Evolutionary conservation across 129 eudicot species (phyloP), one percentile per base, ranked within the genome.

Genomic region (Pittosporum tobira): DNA sequence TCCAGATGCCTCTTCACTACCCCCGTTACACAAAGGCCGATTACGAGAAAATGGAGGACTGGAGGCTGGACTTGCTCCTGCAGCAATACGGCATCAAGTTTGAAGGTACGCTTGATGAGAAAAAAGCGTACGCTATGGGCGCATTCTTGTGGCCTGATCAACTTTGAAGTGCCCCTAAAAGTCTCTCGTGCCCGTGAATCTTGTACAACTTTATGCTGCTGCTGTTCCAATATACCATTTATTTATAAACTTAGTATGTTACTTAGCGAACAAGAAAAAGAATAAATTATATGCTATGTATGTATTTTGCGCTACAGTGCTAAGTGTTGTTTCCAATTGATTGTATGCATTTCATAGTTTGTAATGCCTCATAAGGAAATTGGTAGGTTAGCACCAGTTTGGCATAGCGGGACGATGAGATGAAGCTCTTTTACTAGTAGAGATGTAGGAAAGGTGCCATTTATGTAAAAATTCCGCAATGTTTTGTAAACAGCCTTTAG

Each of bases 81-180:
- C 51, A 49, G 24, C 57, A 73, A 36, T 73, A 73, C 22, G 73
- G 78, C 24, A 55, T 73, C 2, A 38, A 30, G 7, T 20, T 66
- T 53, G 37, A 43, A 25, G 78, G 69, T 5, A 31, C 34, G n/a
- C 59, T 60, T 18, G 64, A 66, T 0, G 68, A 59, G 73, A 73
- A 73, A 40, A 60, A 73, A 51, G 62, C 34, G 15, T 73, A 37
- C 19, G 73, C 69, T 1, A 73, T 73, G 73, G 78, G 78, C 1
- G 68, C 73, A 5, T 73, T 73, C 66, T 21, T 73, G 58, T 73
- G 78, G 78, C 72, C 77, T 21, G 62, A 72, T 59, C 71, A 72
- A 22, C 40, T 51, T 16, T 71, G 19, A 70, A 18, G 37, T 34
- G 40, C 11, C 40, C 10, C 10, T 34, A 12, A n/a, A 5, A 20